Evolutionary conservation across 2,329 filamentous ascomycete species (phyloP).

Genomic region (Scortechinia acanthostroma): DNA sequence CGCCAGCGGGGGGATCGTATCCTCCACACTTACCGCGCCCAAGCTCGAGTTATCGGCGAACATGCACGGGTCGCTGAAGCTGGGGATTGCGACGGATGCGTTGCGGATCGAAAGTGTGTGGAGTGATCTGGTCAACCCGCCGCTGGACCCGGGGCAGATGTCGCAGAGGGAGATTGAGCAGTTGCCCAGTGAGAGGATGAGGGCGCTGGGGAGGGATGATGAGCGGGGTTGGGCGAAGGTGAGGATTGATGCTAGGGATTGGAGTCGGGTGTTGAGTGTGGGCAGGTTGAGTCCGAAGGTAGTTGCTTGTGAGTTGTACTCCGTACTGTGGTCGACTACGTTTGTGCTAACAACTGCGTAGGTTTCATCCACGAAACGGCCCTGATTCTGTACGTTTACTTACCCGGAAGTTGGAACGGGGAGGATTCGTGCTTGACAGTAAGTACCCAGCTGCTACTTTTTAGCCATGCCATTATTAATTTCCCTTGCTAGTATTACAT

Average conservation of each 20-base stretch:
- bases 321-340: conserved; percentile 7
- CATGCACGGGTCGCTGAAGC: conserved; percentile 56
- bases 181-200: conserved; percentile 53
- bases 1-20: not conserved
- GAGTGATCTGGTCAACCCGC: conserved; percentile 55
- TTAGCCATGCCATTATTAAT: not conserved
- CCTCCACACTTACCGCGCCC: not conserved
- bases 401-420: conserved; percentile 34
- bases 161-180: conserved; percentile 44
- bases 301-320: conserved; percentile 47
- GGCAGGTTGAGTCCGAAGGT: conserved; percentile 57
- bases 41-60: conserved; percentile 59
- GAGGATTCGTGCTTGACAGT: conserved; percentile 37
- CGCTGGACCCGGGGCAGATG: conserved; percentile 49
- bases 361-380: conserved; percentile 44
- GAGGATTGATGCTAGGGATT: conserved; percentile 2
- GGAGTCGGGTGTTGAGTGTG: conserved; percentile 47
- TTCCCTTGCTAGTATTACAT: not conserved
- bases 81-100: conserved; percentile 51
- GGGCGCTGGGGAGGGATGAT: conserved; percentile 54
- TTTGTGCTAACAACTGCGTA: conserved; percentile 9
- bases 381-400: conserved; percentile 44
- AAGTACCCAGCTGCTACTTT: conserved; percentile 7
- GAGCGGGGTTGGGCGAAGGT: conserved; percentile 54
- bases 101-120: conserved; percentile 57